A percentile compares a stretch with the other conserved stretches of the same genome.
These are phyloP conservation scores for Adiantum capillusveneris DNA, from an alignment of 75 land plant species.

Conservation along the genomic window DNA sequence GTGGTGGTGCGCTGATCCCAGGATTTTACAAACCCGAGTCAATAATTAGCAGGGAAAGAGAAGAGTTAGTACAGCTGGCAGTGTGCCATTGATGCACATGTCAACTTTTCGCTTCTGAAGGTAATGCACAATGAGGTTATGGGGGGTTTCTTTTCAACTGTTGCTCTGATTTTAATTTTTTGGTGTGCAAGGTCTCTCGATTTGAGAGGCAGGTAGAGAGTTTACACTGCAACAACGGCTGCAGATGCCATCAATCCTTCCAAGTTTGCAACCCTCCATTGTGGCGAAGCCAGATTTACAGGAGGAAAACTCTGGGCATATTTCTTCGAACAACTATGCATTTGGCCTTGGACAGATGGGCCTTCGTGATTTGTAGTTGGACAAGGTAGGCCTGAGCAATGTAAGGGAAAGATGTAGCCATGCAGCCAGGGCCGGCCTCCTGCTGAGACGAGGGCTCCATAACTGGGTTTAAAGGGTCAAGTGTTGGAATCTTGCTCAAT, in stretches of 20 bases:
- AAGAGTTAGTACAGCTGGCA: too few species aligned
- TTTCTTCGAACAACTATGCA: too few species aligned
- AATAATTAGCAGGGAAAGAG: too few species aligned
- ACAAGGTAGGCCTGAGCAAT: neutral
- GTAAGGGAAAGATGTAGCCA: neutral
- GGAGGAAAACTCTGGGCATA: too few species aligned
- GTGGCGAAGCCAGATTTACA: neutral
- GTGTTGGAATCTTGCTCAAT: constrained; percentile 20
- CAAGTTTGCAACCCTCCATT: neutral
- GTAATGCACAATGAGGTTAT: neutral
- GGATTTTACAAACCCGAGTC: too few species aligned
- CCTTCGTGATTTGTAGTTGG: neutral
- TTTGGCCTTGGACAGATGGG: neutral
- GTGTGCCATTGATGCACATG: neutral
- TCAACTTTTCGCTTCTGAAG: neutral
- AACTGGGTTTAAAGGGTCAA: constrained; percentile 37
- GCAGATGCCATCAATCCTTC: neutral
- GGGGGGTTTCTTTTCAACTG: neutral
- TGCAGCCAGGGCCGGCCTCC: too few species aligned
- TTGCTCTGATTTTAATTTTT: neutral
- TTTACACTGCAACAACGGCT: neutral
- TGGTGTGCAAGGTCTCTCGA: neutral
- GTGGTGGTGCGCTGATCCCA: too few species aligned
- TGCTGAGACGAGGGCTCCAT: constrained; percentile 47
- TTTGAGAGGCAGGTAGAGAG: neutral